Conservation (phyloP, 108 stramenopile species). For the Nitzschia palea region DNA sequence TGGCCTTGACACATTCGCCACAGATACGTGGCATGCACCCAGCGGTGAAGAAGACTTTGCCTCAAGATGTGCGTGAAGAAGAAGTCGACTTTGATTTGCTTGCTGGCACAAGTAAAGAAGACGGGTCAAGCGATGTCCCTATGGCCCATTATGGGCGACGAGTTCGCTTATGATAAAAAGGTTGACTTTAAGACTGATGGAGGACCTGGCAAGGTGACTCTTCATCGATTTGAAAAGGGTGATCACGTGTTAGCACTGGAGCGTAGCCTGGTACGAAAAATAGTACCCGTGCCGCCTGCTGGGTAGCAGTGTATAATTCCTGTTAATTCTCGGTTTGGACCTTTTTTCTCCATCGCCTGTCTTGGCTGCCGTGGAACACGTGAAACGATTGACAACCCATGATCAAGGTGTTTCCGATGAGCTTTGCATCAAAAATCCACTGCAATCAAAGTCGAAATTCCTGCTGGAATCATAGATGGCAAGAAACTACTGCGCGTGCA, state of each 20-base stretch:
- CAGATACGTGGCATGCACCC: not conserved
- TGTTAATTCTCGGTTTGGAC: not conserved
- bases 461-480: conserved; percentile 86
- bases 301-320: not conserved
- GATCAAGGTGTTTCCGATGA: not conserved
- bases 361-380: not conserved
- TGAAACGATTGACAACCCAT: not conserved
- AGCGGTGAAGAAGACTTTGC: not conserved
- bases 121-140: not conserved
- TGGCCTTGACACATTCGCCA: not conserved
- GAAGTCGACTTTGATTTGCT: not conserved
- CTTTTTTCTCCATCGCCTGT: not conserved
- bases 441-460: conserved; percentile 80
- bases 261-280: not conserved
- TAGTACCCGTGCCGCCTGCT: not conserved
- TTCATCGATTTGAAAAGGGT: not conserved
- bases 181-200: not conserved
- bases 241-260: not conserved
- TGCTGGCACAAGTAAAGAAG: not conserved
- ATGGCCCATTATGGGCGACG: not conserved
- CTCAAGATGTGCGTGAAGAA: not conserved
- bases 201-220: not conserved
- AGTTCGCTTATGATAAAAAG: not conserved
- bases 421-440: not conserved
- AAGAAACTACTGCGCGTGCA: conserved; percentile 85